These are phyloP conservation scores for Setaria italica DNA, from an alignment of 202 grass and related monocot species.

Conservation along the genomic window DNA sequence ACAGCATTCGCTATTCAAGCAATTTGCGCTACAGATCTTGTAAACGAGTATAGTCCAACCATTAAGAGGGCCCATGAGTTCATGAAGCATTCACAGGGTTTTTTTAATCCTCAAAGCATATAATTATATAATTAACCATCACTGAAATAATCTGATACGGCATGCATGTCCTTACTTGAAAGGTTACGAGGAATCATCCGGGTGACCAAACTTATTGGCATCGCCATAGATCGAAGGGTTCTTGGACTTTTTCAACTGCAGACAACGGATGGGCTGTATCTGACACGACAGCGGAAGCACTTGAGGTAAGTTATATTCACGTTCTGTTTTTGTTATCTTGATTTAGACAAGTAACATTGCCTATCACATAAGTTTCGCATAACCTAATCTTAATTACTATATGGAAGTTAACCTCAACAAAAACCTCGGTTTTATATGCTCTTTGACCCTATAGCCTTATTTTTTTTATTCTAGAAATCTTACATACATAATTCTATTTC, in stretches of 20 bases:
- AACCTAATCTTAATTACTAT: too few species aligned
- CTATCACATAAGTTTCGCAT: too few species aligned
- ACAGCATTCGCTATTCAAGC: slow-evolving; percentile 61
- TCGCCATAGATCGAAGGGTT: slow-evolving; percentile 48
- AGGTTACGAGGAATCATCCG: slow-evolving; percentile 41
- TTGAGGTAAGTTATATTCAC: background rate
- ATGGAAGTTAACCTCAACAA: too few species aligned
- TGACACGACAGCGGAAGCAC: slow-evolving; percentile 40
- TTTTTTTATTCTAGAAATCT: too few species aligned
- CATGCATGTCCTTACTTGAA: background rate
- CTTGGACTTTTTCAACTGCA: slow-evolving; percentile 43
- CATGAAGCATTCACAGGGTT: slow-evolving; percentile 60
- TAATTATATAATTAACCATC: too few species aligned
- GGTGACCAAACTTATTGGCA: slow-evolving; percentile 48
- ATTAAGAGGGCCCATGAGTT: slow-evolving; percentile 54
- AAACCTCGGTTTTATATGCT: too few species aligned
- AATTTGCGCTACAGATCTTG: slow-evolving; percentile 48
- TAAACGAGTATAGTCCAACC: slow-evolving; percentile 45
- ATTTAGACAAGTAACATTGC: too few species aligned
- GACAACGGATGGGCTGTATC: slow-evolving; percentile 50
- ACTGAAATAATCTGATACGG: too few species aligned
- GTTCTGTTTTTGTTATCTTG: background rate
- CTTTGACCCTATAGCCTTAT: too few species aligned
- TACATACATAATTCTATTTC: background rate
- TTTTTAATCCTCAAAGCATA: background rate